Evolutionary conservation across 1,139 yeast genomes (phyloP).

Genomic region (Blastobotrys ciferrii): DNA sequence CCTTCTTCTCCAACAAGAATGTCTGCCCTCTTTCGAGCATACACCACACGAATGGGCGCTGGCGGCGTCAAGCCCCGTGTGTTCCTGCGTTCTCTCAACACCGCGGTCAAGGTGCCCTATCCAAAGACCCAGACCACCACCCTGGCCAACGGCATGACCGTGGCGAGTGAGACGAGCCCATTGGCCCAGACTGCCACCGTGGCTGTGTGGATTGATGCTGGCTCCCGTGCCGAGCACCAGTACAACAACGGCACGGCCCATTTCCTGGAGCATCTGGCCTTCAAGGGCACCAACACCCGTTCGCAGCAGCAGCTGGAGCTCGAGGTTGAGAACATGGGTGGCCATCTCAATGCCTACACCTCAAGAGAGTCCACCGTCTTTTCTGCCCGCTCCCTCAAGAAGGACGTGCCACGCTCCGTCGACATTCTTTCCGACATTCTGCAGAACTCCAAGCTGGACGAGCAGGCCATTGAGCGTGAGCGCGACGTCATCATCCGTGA

Average conservation of each 20-base stretch:
- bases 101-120: conserved; percentile 31
- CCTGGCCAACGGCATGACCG: conserved; percentile 83
- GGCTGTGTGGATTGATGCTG: conserved; percentile 97
- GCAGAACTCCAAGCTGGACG: conserved; percentile 80
- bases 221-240: conserved; percentile 91
- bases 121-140: conserved; percentile 60
- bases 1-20: conserved; percentile 16
- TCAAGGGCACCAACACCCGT: conserved; percentile 85
- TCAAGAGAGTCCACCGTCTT: conserved; percentile 96
- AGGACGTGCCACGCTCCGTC: conserved; percentile 80
- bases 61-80: conserved; percentile 5
- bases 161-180: conserved; percentile 87
- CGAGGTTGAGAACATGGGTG: conserved; percentile 94
- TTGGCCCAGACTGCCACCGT: conserved; percentile 93
- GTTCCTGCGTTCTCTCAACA: conserved; percentile 27
- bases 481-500: conserved; percentile 95
- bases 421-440: conserved; percentile 87
- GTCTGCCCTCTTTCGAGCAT: conserved; percentile 31
- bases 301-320: conserved; percentile 83
- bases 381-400: conserved; percentile 82
- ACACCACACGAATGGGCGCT: conserved; percentile 18
- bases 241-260: conserved; percentile 93
- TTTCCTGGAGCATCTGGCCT: conserved; percentile 91
- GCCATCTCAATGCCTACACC: conserved; percentile 95
- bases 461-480: conserved; percentile 86